Conservation (phyloP, 345 rosid species). For the Euphorbia pulcherrima region DNA sequence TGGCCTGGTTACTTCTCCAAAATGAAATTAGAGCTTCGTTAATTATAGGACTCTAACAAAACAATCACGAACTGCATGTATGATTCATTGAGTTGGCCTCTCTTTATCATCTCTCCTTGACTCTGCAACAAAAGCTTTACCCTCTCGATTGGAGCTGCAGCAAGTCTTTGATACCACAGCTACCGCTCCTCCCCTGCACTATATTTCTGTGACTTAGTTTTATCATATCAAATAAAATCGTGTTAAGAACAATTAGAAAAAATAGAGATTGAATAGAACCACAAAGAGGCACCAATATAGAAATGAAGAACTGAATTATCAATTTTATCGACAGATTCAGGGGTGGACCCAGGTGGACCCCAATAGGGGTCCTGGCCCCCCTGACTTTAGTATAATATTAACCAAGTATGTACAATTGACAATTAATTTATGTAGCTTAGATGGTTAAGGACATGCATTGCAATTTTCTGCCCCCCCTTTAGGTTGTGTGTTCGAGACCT, state of each 20-base stretch:
- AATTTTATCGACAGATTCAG: not conserved
- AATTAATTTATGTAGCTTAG: no score
- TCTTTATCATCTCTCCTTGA: constrained; percentile 85
- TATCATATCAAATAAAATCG: not conserved
- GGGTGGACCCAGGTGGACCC: no score
- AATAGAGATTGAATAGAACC: not conserved
- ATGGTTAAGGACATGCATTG: no score
- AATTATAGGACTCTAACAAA: constrained; percentile 60
- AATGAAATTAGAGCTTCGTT: constrained; percentile 81
- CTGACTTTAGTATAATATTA: no score
- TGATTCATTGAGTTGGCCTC: constrained; percentile 63
- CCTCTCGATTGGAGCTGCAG: constrained; percentile 90
- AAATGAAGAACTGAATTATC: not conserved
- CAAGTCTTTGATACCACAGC: constrained; percentile 70
- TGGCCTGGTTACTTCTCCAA: constrained; percentile 98
- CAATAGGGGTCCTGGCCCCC: no score
- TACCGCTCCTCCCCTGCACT: constrained; percentile 74
- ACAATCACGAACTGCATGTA: constrained; percentile 61
- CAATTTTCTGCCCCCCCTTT: no score
- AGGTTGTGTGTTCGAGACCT: no score
- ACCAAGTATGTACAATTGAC: no score
- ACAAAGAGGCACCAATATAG: not conserved
- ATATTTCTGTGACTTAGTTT: constrained; percentile 50
- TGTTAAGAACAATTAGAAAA: not conserved
- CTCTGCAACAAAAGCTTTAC: constrained; percentile 90